These are phyloP conservation scores for Triadica sebifera DNA, from an alignment of 345 rosid genomes.

Conservation along the genomic window DNA sequence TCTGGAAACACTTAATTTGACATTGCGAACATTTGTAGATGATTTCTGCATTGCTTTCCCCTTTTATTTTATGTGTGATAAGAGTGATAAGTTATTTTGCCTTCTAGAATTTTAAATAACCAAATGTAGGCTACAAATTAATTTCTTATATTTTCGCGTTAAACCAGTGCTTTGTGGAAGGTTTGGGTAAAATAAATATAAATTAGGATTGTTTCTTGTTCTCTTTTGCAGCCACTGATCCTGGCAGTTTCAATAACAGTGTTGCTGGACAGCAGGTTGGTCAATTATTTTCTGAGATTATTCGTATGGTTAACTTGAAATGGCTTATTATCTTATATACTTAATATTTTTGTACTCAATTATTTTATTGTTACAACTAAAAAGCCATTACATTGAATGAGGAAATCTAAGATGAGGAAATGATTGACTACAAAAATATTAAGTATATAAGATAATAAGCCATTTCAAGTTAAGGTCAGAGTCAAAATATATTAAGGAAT, in stretches of 20 bases:
- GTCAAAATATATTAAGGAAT: no score
- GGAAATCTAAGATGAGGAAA: neutral
- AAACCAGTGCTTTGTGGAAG: neutral
- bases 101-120: neutral
- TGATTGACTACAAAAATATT: neutral
- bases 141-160: neutral
- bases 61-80: neutral
- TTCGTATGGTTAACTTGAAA: neutral
- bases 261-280: constrained; percentile 80
- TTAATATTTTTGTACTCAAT: neutral
- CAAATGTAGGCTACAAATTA: neutral
- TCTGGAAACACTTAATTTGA: neutral
- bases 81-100: neutral
- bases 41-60: no score
- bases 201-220: neutral
- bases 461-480: neutral
- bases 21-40: neutral
- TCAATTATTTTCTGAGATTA: neutral
- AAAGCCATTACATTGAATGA: neutral
- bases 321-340: neutral
- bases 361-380: neutral
- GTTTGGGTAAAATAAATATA: neutral
- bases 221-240: constrained; percentile 65
- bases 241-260: no score
- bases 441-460: neutral